Evolutionary conservation across 2,329 filamentous ascomycete species (phyloP).

Genomic region (Trichoderma hamatum): DNA sequence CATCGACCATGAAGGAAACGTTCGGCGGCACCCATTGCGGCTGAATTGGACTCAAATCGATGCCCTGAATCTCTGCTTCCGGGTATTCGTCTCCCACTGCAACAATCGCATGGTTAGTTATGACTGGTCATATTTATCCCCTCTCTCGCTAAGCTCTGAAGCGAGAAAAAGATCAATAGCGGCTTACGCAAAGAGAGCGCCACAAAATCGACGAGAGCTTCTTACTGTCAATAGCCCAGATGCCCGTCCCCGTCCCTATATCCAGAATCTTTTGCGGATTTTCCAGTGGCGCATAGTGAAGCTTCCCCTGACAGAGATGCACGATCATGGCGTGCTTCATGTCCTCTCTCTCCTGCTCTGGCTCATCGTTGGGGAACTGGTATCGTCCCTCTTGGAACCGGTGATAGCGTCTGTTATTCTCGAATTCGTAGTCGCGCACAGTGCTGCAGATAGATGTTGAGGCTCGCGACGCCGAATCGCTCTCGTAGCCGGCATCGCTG

Average conservation of each 20-base stretch:
- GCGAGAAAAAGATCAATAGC: not conserved
- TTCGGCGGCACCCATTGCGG: constrained; percentile 40
- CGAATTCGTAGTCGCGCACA: constrained; percentile 46
- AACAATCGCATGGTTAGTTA: constrained; percentile 5
- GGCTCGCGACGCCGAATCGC: constrained; percentile 15
- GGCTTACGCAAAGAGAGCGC: not conserved
- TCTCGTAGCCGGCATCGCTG: constrained; percentile 26
- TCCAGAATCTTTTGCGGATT: constrained; percentile 45
- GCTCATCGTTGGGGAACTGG: constrained; percentile 48
- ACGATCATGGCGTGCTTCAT: constrained; percentile 48
- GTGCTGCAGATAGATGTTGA: constrained; percentile 36
- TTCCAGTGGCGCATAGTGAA: constrained; percentile 49
- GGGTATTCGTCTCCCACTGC: constrained; percentile 45
- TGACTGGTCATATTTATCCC: not conserved
- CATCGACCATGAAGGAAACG: constrained; percentile 44
- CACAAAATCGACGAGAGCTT: not conserved
- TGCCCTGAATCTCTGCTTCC: constrained; percentile 43
- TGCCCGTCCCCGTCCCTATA: constrained; percentile 42
- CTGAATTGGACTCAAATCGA: constrained; percentile 47
- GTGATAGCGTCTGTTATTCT: constrained; percentile 49
- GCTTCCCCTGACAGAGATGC: constrained; percentile 40
- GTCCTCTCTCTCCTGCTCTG: constrained; percentile 49
- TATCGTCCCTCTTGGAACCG: constrained; percentile 46
- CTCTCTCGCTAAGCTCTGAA: not conserved
- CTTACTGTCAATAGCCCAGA: constrained; percentile 52